Percentiles rank a stretch among this genome's conserved stretches.
phyloP scores from a whole-genome alignment of 306 rosid genomes.

The Biancaea sappan region DNA sequence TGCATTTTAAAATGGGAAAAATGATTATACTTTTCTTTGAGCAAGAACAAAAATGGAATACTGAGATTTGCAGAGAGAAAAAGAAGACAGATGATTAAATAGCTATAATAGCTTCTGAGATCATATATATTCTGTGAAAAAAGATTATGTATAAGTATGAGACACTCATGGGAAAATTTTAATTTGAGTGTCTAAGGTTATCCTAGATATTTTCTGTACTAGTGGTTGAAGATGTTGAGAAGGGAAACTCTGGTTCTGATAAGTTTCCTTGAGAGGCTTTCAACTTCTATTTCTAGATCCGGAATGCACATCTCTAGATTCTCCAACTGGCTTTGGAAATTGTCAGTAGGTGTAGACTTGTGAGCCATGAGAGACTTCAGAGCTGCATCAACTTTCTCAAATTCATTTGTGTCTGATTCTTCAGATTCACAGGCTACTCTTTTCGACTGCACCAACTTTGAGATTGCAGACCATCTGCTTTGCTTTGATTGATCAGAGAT shows the following conservation, averaged over 20 bases:
- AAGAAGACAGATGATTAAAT: neutral
- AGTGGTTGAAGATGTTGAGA: conserved; percentile 42
- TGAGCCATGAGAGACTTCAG: conserved; percentile 24
- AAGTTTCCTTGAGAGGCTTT: conserved; percentile 32
- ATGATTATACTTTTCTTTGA: no score
- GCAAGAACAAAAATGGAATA: neutral
- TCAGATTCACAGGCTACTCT: conserved; percentile 27
- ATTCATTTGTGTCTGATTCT: conserved; percentile 23
- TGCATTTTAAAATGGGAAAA: neutral
- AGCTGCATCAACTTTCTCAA: conserved; percentile 29
- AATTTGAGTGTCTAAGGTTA: neutral
- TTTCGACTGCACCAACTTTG: conserved; percentile 31
- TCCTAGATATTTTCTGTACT: neutral
- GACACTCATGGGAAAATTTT: conserved; percentile 5
- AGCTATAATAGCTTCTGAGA: neutral
- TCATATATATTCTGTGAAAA: neutral
- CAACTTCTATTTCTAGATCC: conserved; percentile 29
- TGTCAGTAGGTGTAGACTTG: conserved; percentile 16
- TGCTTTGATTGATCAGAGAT: conserved; percentile 16
- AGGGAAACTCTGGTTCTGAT: conserved; percentile 33
- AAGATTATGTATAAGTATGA: conserved; percentile 23
- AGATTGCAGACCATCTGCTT: conserved; percentile 17
- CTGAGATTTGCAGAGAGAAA: neutral
- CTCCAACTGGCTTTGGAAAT: conserved; percentile 21
- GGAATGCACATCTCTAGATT: conserved; percentile 29